Conservation (phyloP, 176 grass and related monocot genomes). For the Cenchrus purpureus region DNA sequence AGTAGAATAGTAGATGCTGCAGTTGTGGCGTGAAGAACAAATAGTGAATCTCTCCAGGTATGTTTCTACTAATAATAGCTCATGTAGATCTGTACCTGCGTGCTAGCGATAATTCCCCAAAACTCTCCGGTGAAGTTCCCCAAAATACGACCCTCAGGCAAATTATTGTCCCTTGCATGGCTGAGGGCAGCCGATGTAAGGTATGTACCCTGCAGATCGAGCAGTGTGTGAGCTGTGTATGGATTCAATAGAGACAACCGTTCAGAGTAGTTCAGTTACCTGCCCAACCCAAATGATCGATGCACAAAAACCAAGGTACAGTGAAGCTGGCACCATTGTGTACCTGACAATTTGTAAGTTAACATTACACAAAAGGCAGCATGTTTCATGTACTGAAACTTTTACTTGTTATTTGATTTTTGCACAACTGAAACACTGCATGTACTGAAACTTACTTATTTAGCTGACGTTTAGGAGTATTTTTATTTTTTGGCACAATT, state of each 20-base stretch:
- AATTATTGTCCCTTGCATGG: conserved; percentile 78
- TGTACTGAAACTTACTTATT: neutral
- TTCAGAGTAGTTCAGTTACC: conserved; percentile 38
- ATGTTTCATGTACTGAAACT: neutral
- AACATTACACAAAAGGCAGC: neutral
- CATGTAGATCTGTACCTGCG: conserved; percentile 55
- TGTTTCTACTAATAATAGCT: neutral
- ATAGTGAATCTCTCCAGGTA: neutral
- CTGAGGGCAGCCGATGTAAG: conserved; percentile 81
- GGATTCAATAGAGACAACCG: neutral
- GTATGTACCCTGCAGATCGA: conserved; percentile 68
- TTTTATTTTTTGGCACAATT: neutral
- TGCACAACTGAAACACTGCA: neutral
- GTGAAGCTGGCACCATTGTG: conserved; percentile 83
- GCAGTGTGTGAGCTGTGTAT: neutral
- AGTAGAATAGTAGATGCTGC: neutral
- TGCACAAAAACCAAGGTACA: conserved; percentile 85
- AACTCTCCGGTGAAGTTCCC: conserved; percentile 93
- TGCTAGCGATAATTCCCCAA: conserved; percentile 83
- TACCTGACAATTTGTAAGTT: conserved; percentile 57
- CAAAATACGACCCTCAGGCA: conserved; percentile 72
- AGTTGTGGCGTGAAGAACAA: conserved; percentile 27
- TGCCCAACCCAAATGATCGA: conserved; percentile 92
- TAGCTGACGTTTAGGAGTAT: too few species aligned
- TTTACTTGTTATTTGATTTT: neutral